phyloP scores from a whole-genome alignment of 2,329 filamentous ascomycete genomes.

The Knufia petricola region DNA sequence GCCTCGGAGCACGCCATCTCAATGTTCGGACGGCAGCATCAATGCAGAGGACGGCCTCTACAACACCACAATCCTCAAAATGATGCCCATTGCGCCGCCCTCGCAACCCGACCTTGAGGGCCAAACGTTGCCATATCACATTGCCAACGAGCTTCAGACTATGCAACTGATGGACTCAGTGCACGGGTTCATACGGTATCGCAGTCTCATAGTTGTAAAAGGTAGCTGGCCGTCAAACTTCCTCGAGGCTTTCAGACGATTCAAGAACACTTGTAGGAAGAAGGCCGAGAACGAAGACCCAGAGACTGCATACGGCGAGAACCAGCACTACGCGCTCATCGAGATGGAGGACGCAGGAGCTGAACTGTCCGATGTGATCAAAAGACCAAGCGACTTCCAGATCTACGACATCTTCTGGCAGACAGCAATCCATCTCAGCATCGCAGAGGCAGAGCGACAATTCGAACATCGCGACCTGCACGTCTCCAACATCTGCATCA shows the following conservation, averaged over 20 bases:
- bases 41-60: neutral
- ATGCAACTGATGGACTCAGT: constrained; percentile 50
- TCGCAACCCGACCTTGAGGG: constrained; percentile 8
- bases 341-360: constrained; percentile 58
- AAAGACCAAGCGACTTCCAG: constrained; percentile 34
- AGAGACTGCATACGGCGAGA: constrained; percentile 39
- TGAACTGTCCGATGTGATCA: constrained; percentile 42
- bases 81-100: constrained; percentile 27
- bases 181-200: constrained; percentile 54
- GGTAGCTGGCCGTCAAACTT: constrained; percentile 47
- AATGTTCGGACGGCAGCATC: neutral
- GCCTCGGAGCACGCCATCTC: neutral
- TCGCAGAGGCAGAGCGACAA: constrained; percentile 49
- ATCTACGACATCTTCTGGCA: constrained; percentile 60
- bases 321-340: constrained; percentile 53
- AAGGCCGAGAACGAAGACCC: constrained; percentile 47
- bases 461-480: constrained; percentile 51
- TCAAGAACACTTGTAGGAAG: constrained; percentile 34
- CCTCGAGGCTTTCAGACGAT: constrained; percentile 33
- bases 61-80: constrained; percentile 25
- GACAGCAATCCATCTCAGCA: constrained; percentile 50
- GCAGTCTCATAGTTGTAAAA: constrained; percentile 48
- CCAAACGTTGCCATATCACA: constrained; percentile 33
- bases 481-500: constrained; percentile 7
- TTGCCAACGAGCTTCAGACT: constrained; percentile 42